A percentile compares a stretch with the other conserved stretches of the same genome.
Conservation (phyloP, 768 basidiomycete genomes). For the Hypholoma fasciculare region DNA sequence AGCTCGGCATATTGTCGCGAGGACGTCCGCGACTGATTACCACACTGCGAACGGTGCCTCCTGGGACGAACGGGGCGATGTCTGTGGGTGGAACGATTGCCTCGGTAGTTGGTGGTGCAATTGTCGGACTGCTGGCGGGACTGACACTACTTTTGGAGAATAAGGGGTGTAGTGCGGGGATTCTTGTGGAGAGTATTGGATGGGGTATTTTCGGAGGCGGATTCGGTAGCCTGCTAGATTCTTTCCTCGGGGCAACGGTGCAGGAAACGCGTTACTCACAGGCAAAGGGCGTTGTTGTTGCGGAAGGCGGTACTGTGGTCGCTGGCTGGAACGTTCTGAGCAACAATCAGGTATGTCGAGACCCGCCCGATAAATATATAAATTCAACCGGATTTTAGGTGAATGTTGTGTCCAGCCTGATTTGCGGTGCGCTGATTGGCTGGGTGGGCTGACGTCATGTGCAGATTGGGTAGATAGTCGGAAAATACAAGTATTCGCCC, state of each 20-base stretch:
- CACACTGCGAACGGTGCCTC: slow-evolving; percentile 71
- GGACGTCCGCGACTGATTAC: slow-evolving; percentile 76
- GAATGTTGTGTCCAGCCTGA: slow-evolving; percentile 39
- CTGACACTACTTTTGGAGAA: slow-evolving; percentile 63
- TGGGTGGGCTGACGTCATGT: slow-evolving; percentile 31
- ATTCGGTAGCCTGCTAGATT: slow-evolving; percentile 87
- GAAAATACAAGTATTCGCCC: slow-evolving; percentile 10
- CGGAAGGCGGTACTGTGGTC: slow-evolving; percentile 53
- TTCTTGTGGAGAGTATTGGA: slow-evolving; percentile 43
- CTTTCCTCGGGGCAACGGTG: slow-evolving; percentile 82
- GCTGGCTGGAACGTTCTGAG: slow-evolving; percentile 70
- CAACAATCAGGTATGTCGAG: slow-evolving; percentile 72
- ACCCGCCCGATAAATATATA: not conserved
- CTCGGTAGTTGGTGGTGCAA: slow-evolving; percentile 68
- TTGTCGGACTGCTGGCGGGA: slow-evolving; percentile 68
- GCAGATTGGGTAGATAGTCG: slow-evolving; percentile 8
- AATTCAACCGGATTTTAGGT: slow-evolving; percentile 25
- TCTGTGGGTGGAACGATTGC: slow-evolving; percentile 74
- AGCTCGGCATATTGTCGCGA: slow-evolving; percentile 83
- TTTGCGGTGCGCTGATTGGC: slow-evolving; percentile 31
- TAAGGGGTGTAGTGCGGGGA: slow-evolving; percentile 41
- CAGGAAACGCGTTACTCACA: slow-evolving; percentile 78
- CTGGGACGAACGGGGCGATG: slow-evolving; percentile 90
- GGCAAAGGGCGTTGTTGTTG: slow-evolving; percentile 60
- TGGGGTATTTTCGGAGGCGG: slow-evolving; percentile 72